Evolutionary conservation across 306 rosid species (phyloP).

Genomic region (Rosa multiflora): DNA sequence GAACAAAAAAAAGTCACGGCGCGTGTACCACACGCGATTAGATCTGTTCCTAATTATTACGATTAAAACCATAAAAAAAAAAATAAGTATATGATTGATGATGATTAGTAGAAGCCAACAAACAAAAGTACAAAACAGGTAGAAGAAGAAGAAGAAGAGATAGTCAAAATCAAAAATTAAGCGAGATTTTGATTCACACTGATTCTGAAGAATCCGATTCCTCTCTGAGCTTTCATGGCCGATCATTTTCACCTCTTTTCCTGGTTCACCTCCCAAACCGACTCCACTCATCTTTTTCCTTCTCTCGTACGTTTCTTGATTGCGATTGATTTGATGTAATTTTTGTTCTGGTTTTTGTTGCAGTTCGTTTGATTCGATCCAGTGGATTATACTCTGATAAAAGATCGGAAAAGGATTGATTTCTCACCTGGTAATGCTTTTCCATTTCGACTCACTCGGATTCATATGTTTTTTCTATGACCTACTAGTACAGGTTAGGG

Average conservation of each 20-base stretch:
- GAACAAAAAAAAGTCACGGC: neutral
- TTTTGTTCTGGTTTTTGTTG: neutral
- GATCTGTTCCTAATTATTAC: neutral
- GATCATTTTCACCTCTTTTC: conserved; percentile 43
- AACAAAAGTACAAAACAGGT: neutral
- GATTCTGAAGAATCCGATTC: conserved; percentile 8
- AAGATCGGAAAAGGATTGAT: neutral
- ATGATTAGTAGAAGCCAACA: neutral
- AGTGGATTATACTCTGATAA: conserved; percentile 21
- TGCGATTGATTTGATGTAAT: neutral
- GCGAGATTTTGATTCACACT: neutral
- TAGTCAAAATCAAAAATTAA: neutral
- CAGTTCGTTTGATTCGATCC: conserved; percentile 51
- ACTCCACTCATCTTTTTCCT: neutral
- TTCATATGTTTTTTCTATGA: too few species aligned
- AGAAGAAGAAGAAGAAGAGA: neutral
- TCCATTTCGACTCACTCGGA: neutral
- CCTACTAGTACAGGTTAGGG: too few species aligned
- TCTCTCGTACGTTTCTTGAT: conserved; percentile 11
- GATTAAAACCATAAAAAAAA: neutral
- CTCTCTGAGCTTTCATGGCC: conserved; percentile 45
- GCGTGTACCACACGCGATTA: neutral
- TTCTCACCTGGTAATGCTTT: conserved; percentile 25
- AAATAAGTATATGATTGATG: neutral
- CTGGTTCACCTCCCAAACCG: conserved; percentile 45